Evolutionary conservation across 2,329 filamentous ascomycete genomes (phyloP).

Genomic region (Epichloe glyceriae): DNA sequence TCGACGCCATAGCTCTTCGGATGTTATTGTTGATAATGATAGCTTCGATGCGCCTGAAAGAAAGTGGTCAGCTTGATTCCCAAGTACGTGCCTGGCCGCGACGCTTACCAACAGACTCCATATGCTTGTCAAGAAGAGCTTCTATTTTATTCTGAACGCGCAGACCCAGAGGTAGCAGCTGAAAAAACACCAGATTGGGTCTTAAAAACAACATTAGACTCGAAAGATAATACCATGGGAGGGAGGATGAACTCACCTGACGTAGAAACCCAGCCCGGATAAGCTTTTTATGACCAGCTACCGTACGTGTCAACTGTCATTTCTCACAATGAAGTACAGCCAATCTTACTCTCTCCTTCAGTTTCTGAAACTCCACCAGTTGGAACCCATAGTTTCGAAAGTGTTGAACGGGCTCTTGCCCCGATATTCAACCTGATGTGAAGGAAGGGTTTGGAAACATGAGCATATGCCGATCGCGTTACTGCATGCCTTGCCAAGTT

Average conservation of each 20-base stretch:
- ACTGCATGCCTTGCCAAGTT: constrained; percentile 6
- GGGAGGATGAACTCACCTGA: constrained; percentile 37
- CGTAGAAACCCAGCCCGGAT: constrained; percentile 60
- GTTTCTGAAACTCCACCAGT: constrained; percentile 52
- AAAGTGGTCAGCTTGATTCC: not conserved
- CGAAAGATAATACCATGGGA: constrained; percentile 1
- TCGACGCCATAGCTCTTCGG: constrained; percentile 68
- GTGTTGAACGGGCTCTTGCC: constrained; percentile 16
- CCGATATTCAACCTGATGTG: constrained; percentile 3
- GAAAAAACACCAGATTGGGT: constrained; percentile 87
- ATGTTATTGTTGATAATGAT: constrained; percentile 73
- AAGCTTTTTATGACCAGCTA: constrained; percentile 54
- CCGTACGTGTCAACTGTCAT: constrained; percentile 9
- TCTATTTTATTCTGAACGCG: constrained; percentile 85
- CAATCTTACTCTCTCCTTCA: constrained; percentile 36
- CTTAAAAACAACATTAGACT: constrained; percentile 24
- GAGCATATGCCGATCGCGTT: constrained; percentile 2
- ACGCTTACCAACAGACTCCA: constrained; percentile 54
- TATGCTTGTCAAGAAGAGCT: constrained; percentile 73
- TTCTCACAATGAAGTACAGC: not conserved
- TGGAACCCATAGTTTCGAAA: constrained; percentile 71
- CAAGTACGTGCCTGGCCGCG: not conserved
- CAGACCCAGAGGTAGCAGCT: constrained; percentile 75
- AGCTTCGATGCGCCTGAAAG: constrained; percentile 60
- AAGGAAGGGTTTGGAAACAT: constrained; percentile 12